These are phyloP conservation scores for Pichia nanzhaoensis DNA, from an alignment of 805 yeast species.

Conservation along the genomic window DNA sequence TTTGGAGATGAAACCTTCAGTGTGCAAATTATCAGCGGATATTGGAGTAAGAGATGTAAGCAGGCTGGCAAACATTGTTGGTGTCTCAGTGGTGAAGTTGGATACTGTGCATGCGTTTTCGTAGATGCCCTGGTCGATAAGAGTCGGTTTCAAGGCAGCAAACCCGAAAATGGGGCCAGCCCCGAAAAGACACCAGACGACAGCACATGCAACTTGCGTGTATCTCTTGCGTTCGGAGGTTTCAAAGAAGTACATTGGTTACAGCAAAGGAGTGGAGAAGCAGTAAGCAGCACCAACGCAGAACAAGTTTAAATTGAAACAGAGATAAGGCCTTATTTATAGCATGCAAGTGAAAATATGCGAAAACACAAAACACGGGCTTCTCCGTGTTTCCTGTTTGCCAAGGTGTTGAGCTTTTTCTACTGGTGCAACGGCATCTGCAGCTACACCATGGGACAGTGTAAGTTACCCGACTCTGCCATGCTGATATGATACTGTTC, in stretches of 20 bases:
- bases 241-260: slow-evolving; percentile 29
- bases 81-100: slow-evolving; percentile 1
- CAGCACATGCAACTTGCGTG: slow-evolving; percentile 43
- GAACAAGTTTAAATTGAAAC: neutral
- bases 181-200: slow-evolving; percentile 47
- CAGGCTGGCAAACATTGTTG: neutral
- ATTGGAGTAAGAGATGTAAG: slow-evolving; percentile 3
- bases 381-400: neutral
- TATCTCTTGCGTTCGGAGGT: slow-evolving; percentile 27
- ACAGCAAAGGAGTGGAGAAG: neutral
- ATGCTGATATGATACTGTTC: too few relatives aligned
- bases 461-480: too few relatives aligned
- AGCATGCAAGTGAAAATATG: too few relatives aligned
- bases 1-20: slow-evolving; percentile 31
- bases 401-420: too few relatives aligned
- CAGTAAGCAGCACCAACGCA: slow-evolving; percentile 1
- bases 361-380: neutral
- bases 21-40: slow-evolving; percentile 10
- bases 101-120: slow-evolving; percentile 32
- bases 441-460: too few relatives aligned
- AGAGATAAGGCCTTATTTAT: neutral
- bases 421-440: too few relatives aligned
- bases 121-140: slow-evolving; percentile 43
- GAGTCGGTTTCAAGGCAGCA: slow-evolving; percentile 51
- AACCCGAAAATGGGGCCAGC: slow-evolving; percentile 57